Evolutionary conservation across 164 flowering plant genomes (phyloP).

Genomic region (Berberis vulgaris): DNA sequence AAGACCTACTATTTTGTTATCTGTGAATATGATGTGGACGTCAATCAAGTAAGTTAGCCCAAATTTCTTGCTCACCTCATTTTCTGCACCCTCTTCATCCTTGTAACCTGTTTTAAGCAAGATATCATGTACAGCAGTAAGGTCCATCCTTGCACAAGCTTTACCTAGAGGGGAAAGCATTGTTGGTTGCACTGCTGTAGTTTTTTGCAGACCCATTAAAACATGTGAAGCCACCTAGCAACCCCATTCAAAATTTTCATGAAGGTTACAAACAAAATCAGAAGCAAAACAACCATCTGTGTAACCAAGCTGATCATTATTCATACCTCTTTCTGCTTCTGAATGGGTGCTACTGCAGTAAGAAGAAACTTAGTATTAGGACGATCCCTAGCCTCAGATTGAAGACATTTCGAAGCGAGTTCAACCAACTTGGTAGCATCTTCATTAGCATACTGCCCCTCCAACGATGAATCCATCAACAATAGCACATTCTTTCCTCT

Average conservation of each 20-base stretch:
- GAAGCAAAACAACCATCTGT: background rate
- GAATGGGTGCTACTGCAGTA: slow-evolving; percentile 68
- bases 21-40: too few species aligned
- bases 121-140: slow-evolving; percentile 83
- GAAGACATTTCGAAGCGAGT: slow-evolving; percentile 82
- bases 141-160: slow-evolving; percentile 76
- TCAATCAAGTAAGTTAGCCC: background rate
- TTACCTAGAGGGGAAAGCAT: slow-evolving; percentile 69
- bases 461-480: slow-evolving; percentile 90
- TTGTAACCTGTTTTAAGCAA: slow-evolving; percentile 72
- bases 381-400: slow-evolving; percentile 85
- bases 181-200: slow-evolving; percentile 27
- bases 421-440: slow-evolving; percentile 85
- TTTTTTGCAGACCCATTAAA: slow-evolving; percentile 39
- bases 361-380: slow-evolving; percentile 83
- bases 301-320: background rate
- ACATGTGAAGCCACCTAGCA: slow-evolving; percentile 49
- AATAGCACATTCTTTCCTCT: slow-evolving; percentile 79
- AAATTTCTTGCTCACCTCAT: slow-evolving; percentile 45
- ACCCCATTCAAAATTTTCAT: background rate
- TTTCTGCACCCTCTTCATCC: slow-evolving; percentile 89
- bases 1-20: too few species aligned
- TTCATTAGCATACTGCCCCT: slow-evolving; percentile 80
- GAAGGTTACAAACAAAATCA: background rate
- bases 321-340: slow-evolving; percentile 69